Percentiles rank a stretch among this genome's conserved stretches.
These are phyloP conservation scores for Stagonosporopsis vannaccii DNA, from an alignment of 2,329 filamentous ascomycete species.

Conservation along the genomic window DNA sequence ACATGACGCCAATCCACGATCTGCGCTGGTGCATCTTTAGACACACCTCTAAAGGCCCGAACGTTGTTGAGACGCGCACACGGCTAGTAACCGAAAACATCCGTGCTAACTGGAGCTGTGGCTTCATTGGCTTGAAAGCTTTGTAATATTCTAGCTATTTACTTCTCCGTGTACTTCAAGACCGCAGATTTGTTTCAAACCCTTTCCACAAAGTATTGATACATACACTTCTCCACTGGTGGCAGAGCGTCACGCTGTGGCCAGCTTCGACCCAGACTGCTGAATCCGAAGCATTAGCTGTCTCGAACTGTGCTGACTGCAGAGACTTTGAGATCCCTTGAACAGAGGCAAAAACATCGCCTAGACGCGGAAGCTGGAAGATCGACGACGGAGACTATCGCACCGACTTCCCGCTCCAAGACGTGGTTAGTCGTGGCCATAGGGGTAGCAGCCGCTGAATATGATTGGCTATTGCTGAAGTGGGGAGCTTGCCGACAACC, in stretches of 20 bases:
- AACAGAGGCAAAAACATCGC: not conserved
- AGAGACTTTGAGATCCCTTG: not conserved
- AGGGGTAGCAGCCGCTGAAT: not conserved
- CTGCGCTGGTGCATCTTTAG: slow-evolving; percentile 8
- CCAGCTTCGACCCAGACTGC: too few species aligned
- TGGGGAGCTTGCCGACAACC: not conserved
- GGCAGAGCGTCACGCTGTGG: too few species aligned
- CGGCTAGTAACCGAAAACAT: not conserved
- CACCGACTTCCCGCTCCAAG: not conserved
- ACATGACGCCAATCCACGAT: slow-evolving; percentile 4
- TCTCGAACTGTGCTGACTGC: not conserved
- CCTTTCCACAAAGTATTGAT: too few species aligned
- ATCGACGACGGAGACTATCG: slow-evolving; percentile 2
- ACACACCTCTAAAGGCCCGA: not conserved
- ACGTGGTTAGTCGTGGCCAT: not conserved
- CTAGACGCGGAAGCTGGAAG: not conserved
- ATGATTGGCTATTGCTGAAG: not conserved
- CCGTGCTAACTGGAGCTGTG: not conserved
- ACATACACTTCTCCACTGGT: too few species aligned
- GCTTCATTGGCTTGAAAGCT: not conserved
- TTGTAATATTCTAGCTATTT: not conserved
- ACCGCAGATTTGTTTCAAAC: not conserved
- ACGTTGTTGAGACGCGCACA: slow-evolving; percentile 5
- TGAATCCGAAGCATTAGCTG: not conserved
- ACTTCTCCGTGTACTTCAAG: not conserved